Conservation (phyloP, 805 yeast species). For the Blastobotrys mokoenaii region DNA sequence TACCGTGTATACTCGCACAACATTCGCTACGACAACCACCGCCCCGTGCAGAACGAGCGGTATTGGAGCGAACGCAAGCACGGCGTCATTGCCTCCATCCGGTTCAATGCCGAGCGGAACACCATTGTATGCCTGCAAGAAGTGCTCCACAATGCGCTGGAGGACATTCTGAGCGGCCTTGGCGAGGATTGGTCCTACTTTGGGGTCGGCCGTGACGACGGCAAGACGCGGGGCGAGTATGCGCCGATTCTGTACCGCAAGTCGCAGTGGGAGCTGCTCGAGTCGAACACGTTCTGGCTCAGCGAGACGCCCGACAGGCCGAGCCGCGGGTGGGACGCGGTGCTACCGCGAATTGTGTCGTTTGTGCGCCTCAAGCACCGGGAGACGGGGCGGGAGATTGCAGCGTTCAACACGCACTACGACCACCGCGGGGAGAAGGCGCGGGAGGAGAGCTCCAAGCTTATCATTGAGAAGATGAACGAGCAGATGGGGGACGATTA, state of each 20-base stretch:
- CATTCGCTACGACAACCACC: constrained; percentile 20
- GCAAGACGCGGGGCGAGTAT: constrained; percentile 41
- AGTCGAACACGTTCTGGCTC: constrained; percentile 43
- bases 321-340: constrained; percentile 45
- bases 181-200: constrained; percentile 36
- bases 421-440: constrained; percentile 42
- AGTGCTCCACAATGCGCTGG: constrained; percentile 38
- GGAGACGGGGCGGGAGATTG: constrained; percentile 18
- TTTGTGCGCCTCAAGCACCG: constrained; percentile 19
- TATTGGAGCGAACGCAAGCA: constrained; percentile 38
- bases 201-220: constrained; percentile 47
- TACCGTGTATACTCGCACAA: constrained; percentile 20
- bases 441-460: constrained; percentile 37
- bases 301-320: constrained; percentile 48
- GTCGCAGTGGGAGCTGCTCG: constrained; percentile 30
- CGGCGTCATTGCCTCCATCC: constrained; percentile 34
- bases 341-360: constrained; percentile 30
- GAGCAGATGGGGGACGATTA: constrained; percentile 23
- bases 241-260: constrained; percentile 39
- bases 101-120: constrained; percentile 25
- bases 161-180: constrained; percentile 33
- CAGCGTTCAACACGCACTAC: constrained; percentile 41
- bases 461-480: constrained; percentile 28
- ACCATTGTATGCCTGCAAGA: constrained; percentile 43
- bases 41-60: constrained; percentile 30